These are phyloP conservation scores for Arabidopsis suecica DNA, from an alignment of 345 rosid genomes.

Conservation along the genomic window DNA sequence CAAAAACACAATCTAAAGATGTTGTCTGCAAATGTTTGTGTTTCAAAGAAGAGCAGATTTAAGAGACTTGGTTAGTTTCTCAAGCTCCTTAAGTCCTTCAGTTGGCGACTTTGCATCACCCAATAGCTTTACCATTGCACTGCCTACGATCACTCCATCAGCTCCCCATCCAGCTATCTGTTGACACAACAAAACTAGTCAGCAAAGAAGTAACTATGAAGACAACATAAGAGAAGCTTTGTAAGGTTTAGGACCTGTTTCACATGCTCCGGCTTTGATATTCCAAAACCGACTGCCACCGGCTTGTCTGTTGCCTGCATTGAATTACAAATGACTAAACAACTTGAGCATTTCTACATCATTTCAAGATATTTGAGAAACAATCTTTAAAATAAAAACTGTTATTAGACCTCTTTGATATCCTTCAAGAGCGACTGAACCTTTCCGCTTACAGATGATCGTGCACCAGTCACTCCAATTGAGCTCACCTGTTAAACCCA, in stretches of 20 bases:
- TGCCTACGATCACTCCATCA: constrained; percentile 86
- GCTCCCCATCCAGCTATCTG: constrained; percentile 88
- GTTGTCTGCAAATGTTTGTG: constrained; percentile 12
- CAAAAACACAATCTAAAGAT: constrained; percentile 22
- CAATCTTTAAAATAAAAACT: background rate
- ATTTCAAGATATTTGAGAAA: constrained; percentile 2
- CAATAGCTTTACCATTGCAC: constrained; percentile 80
- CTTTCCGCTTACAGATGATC: constrained; percentile 70
- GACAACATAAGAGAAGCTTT: background rate
- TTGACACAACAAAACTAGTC: constrained; percentile 19
- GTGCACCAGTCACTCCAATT: constrained; percentile 92
- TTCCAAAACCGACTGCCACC: constrained; percentile 85
- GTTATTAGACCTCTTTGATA: constrained; percentile 55
- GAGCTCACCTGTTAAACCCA: constrained; percentile 73
- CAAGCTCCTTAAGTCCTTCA: constrained; percentile 77
- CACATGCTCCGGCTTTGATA: constrained; percentile 82
- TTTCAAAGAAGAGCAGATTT: constrained; percentile 68
- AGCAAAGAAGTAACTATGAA: background rate
- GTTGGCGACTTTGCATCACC: constrained; percentile 77
- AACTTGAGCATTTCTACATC: constrained; percentile 9
- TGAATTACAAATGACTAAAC: constrained; percentile 10
- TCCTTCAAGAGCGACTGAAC: constrained; percentile 74
- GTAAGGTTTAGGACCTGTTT: constrained; percentile 54
- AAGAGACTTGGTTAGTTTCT: constrained; percentile 66
- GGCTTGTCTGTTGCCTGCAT: constrained; percentile 72